A percentile compares a stretch with the other conserved stretches of the same genome.
Evolutionary conservation across 2,329 filamentous ascomycete genomes (phyloP).

Genomic region (Chaetomium globosum): DNA sequence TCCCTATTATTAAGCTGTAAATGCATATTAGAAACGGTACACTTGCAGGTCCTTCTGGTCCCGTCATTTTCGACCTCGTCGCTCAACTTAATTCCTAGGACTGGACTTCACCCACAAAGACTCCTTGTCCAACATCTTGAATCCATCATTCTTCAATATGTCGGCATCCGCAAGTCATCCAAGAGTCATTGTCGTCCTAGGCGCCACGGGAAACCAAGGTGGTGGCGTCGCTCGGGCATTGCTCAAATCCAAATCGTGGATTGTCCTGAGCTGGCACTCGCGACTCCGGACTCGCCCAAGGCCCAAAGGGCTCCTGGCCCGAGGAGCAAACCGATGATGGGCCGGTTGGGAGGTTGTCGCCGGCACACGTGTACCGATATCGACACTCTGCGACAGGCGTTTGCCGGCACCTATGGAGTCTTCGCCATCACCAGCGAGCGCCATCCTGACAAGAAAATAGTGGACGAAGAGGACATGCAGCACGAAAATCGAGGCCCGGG

Average conservation of each 20-base stretch:
- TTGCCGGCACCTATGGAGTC: slow-evolving; percentile 10
- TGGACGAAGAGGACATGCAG: slow-evolving; percentile 1
- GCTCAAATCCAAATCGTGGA: slow-evolving; percentile 11
- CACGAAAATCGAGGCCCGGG: slow-evolving; percentile 10
- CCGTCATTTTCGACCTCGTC: not conserved
- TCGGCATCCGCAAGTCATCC: slow-evolving; percentile 3
- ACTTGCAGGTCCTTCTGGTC: not conserved
- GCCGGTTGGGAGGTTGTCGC: slow-evolving; percentile 1
- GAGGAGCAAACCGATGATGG: slow-evolving; percentile 1
- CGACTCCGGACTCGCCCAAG: slow-evolving; percentile 3
- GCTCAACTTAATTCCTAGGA: not conserved
- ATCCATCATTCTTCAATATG: not conserved
- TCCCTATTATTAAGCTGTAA: not conserved
- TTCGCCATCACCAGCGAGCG: slow-evolving; percentile 6
- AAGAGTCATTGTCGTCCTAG: slow-evolving; percentile 8
- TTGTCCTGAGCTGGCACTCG: slow-evolving; percentile 5
- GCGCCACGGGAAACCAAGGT: slow-evolving; percentile 7
- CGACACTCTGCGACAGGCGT: slow-evolving; percentile 4
- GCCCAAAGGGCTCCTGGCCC: slow-evolving; percentile 4
- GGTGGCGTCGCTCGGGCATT: slow-evolving; percentile 7
- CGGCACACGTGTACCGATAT: slow-evolving; percentile 6
- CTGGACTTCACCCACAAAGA: not conserved
- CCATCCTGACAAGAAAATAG: slow-evolving; percentile 7
- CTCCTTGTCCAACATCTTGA: not conserved
- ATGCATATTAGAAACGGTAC: not conserved